phyloP scores from a whole-genome alignment of 768 basidiomycete species.

The Termitomyces sp. region DNA sequence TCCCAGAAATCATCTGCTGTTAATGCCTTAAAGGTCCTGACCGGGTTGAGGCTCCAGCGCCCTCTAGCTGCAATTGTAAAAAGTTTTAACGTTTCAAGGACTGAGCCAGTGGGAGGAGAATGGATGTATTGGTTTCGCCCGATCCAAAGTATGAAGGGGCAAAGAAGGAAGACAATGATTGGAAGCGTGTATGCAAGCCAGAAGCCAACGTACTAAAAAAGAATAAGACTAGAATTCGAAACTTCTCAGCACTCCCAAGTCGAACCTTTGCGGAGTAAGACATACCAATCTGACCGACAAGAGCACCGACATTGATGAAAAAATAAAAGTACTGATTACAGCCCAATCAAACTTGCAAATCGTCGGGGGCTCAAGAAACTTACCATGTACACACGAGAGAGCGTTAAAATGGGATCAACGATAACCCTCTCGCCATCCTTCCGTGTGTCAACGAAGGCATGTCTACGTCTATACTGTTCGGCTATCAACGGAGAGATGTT shows the following conservation, averaged over 20 bases:
- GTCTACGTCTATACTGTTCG: constrained; percentile 61
- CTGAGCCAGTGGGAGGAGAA: constrained; percentile 59
- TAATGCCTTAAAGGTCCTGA: constrained; percentile 40
- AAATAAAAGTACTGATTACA: constrained; percentile 51
- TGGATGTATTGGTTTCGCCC: constrained; percentile 48
- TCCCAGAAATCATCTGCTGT: constrained; percentile 67
- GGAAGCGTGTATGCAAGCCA: constrained; percentile 60
- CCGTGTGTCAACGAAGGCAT: constrained; percentile 43
- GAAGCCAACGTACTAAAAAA: constrained; percentile 49
- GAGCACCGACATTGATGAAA: constrained; percentile 67
- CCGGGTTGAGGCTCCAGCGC: constrained; percentile 53
- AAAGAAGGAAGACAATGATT: constrained; percentile 53
- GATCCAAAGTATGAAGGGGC: constrained; percentile 50
- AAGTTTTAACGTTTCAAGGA: constrained; percentile 44
- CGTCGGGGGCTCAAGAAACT: constrained; percentile 12
- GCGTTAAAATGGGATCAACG: constrained; percentile 41
- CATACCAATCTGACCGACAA: constrained; percentile 57
- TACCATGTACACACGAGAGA: constrained; percentile 70
- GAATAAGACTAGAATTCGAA: background rate
- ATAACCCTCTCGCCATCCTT: constrained; percentile 63
- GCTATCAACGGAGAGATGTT: constrained; percentile 76
- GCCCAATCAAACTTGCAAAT: background rate
- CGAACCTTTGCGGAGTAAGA: constrained; percentile 55
- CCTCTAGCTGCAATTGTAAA: constrained; percentile 39
- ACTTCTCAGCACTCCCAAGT: background rate